phyloP scores from a whole-genome alignment of 495 filamentous ascomycete species.

The Penicillium cataractarum region DNA sequence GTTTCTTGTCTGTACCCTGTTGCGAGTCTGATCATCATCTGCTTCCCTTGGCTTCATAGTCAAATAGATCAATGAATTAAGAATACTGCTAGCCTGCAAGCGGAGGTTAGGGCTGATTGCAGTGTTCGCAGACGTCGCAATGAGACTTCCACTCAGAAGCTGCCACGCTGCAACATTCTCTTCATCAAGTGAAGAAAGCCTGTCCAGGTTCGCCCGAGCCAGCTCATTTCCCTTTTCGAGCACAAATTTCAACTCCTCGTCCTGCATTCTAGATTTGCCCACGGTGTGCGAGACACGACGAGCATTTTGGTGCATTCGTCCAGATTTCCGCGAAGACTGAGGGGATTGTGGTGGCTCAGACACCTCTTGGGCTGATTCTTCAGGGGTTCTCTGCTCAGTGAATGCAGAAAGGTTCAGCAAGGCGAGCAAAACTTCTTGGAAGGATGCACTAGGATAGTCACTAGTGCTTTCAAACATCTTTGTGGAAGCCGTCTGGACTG shows the following conservation, averaged over 20 bases:
- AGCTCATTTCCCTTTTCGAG: constrained; percentile 81
- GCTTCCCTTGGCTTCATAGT: constrained; percentile 42
- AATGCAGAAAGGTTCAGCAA: constrained; percentile 67
- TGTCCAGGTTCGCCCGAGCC: constrained; percentile 74
- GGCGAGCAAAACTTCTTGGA: constrained; percentile 74
- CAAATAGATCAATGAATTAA: constrained; percentile 70
- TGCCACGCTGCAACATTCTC: constrained; percentile 74
- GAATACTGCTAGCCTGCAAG: constrained; percentile 69
- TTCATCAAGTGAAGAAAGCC: constrained; percentile 64
- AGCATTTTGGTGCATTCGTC: constrained; percentile 57
- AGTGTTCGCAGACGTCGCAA: constrained; percentile 61
- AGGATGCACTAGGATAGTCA: constrained; percentile 82
- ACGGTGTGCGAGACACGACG: constrained; percentile 58
- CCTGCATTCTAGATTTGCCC: constrained; percentile 48
- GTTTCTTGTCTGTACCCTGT: constrained; percentile 68
- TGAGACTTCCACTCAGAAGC: constrained; percentile 68
- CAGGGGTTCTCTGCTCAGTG: constrained; percentile 32
- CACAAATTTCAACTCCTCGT: constrained; percentile 64
- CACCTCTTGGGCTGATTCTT: constrained; percentile 30
- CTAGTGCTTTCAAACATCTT: constrained; percentile 87
- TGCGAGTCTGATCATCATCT: constrained; percentile 36
- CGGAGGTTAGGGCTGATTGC: constrained; percentile 62
- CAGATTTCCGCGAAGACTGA: constrained; percentile 35
- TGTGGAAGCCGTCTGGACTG: constrained; percentile 84
- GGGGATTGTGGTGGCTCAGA: constrained; percentile 29